A percentile compares a stretch with the other conserved stretches of the same genome.
Evolutionary conservation across 371 early-diverging fungal genomes (phyloP).

Genomic region (Mucor lusitanicus): DNA sequence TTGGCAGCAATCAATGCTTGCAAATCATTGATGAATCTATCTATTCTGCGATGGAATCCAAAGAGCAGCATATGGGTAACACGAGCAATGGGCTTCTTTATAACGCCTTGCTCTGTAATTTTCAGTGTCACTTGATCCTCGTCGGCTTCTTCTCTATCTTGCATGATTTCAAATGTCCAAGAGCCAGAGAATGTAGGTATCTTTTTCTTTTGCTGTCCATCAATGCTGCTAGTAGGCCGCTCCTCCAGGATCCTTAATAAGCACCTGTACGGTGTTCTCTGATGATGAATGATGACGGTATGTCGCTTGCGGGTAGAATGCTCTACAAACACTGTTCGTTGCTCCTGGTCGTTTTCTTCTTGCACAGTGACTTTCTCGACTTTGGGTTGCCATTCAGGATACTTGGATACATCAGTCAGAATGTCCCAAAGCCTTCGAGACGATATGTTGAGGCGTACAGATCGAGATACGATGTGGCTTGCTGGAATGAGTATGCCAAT

Average conservation of each 20-base stretch:
- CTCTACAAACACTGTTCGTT: conserved; percentile 31
- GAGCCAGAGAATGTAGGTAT: conserved; percentile 36
- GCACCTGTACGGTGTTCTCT: conserved; percentile 19
- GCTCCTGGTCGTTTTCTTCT: conserved; percentile 12
- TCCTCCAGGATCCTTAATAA: conserved; percentile 41
- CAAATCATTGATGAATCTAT: conserved; percentile 46
- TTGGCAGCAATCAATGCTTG: not conserved
- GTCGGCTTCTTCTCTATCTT: conserved; percentile 19
- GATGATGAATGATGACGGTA: conserved; percentile 36
- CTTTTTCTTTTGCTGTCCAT: not conserved
- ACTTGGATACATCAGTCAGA: conserved; percentile 29
- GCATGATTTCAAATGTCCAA: conserved; percentile 32
- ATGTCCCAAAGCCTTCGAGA: conserved; percentile 34
- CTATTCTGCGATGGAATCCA: conserved; percentile 47
- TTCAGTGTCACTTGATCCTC: conserved; percentile 23
- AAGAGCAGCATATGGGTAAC: conserved; percentile 37
- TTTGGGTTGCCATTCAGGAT: conserved; percentile 41
- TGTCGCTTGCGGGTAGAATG: conserved; percentile 26
- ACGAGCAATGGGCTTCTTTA: conserved; percentile 44
- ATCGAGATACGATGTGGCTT: conserved; percentile 21
- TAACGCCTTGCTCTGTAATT: conserved; percentile 48
- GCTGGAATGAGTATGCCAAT: conserved; percentile 20
- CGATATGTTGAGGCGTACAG: conserved; percentile 9
- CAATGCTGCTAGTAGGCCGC: not conserved
- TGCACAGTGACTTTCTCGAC: conserved; percentile 23